A percentile compares a stretch with the other conserved stretches of the same genome.
These are phyloP conservation scores for Coniochaeta sp. DNA, from an alignment of 2,329 filamentous ascomycete species.

Conservation along the genomic window DNA sequence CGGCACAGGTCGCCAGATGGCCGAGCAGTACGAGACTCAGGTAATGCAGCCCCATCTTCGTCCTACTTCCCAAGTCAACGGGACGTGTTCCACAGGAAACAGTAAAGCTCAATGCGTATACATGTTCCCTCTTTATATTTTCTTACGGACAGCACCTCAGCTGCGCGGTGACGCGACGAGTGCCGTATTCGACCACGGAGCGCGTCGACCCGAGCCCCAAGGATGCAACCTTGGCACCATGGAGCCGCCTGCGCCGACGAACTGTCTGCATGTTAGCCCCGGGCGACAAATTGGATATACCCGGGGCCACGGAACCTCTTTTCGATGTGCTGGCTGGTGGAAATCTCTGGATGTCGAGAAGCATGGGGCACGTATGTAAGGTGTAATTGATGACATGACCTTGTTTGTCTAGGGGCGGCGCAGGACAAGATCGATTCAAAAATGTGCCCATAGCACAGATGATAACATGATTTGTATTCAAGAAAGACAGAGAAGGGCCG, in stretches of 20 bases:
- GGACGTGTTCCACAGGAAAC: not conserved
- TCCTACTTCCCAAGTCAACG: not conserved
- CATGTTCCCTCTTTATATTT: not conserved
- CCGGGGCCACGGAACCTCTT: not conserved
- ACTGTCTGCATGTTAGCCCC: not conserved
- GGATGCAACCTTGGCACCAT: slow-evolving; percentile 3
- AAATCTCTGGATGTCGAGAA: not conserved
- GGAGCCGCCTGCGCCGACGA: not conserved
- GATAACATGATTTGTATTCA: not conserved
- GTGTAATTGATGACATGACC: not conserved
- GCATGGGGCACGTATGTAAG: not conserved
- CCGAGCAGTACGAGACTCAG: not conserved
- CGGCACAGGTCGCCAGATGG: slow-evolving; percentile 2
- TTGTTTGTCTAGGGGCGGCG: not conserved
- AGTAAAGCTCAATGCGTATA: not conserved
- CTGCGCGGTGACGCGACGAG: not conserved
- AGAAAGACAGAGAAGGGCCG: not conserved
- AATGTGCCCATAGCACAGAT: not conserved
- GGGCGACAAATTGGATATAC: not conserved
- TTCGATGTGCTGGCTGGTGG: not conserved
- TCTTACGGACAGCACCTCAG: not conserved
- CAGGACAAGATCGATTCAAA: not conserved
- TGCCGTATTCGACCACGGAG: not conserved
- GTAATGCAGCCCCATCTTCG: slow-evolving; percentile 2
- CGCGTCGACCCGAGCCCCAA: slow-evolving; percentile 1